A percentile compares a stretch with the other conserved stretches of the same genome.
These are phyloP conservation scores for Rhodosorus marinus DNA, from an alignment of 23 red algal genomes.

Conservation along the genomic window DNA sequence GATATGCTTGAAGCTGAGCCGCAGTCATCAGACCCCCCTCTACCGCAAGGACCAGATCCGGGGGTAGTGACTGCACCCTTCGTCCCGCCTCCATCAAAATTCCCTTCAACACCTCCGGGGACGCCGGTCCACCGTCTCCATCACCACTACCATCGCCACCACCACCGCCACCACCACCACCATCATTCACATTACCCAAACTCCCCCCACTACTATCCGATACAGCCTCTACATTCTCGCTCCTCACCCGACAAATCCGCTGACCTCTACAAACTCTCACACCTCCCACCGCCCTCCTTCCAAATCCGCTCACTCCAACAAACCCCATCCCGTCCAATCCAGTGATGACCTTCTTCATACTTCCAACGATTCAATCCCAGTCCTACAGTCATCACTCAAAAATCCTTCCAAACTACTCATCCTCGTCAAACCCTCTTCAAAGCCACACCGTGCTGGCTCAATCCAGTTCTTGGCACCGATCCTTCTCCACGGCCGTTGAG, in stretches of 20 bases:
- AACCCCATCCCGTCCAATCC: neutral
- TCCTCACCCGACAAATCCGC: neutral
- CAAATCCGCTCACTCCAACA: neutral
- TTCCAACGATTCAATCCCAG: neutral
- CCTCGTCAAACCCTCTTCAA: too few species aligned
- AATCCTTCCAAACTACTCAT: too few species aligned
- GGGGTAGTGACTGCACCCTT: slow-evolving; percentile 6
- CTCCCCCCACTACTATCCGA: neutral
- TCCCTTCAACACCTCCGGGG: neutral
- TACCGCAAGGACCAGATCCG: slow-evolving; percentile 35
- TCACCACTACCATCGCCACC: neutral
- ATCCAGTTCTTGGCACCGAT: too few species aligned
- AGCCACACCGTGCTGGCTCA: too few species aligned
- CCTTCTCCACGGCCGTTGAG: too few species aligned
- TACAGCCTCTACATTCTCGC: neutral
- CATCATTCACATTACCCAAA: neutral
- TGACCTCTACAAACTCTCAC: neutral
- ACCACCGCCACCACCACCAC: slow-evolving; percentile 10
- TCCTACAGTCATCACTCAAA: too few species aligned
- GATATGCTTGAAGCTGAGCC: slow-evolving; percentile 22
- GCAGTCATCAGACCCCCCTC: slow-evolving; percentile 13
- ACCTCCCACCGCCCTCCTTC: neutral
- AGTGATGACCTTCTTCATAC: neutral
- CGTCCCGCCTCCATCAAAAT: neutral
- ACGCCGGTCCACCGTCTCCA: slow-evolving; percentile 2